These are phyloP conservation scores for Mucor mucedo DNA, from an alignment of 371 early-diverging fungal species.

Conservation along the genomic window DNA sequence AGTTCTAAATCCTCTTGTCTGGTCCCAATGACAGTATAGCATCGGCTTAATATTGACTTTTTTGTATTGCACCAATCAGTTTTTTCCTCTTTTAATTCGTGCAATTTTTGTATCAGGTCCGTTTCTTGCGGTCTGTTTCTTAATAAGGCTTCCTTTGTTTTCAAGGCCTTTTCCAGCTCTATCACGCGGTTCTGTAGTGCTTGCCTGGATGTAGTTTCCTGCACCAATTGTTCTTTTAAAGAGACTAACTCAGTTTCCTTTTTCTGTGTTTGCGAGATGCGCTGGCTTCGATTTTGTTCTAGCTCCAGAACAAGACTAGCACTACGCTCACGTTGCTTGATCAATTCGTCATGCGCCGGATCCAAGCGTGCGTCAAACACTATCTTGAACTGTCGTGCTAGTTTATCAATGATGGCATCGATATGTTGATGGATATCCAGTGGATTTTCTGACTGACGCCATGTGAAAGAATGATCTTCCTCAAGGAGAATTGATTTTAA, in stretches of 20 bases:
- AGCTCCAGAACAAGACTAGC: slow-evolving; percentile 14
- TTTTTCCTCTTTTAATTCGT: background rate
- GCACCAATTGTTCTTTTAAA: slow-evolving; percentile 2
- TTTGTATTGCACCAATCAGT: background rate
- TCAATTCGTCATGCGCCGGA: slow-evolving; percentile 3
- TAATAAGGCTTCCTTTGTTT: background rate
- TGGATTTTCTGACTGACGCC: background rate
- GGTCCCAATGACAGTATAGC: background rate
- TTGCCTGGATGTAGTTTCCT: slow-evolving; percentile 5
- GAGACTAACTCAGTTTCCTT: background rate
- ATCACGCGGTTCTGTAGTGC: slow-evolving; percentile 10
- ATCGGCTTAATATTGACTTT: background rate
- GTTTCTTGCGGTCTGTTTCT: background rate
- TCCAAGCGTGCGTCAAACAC: too few species aligned
- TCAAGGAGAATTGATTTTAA: background rate
- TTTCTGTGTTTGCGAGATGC: background rate
- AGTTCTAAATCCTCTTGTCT: background rate
- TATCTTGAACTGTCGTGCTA: background rate
- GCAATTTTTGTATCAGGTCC: too few species aligned
- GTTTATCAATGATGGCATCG: too few species aligned
- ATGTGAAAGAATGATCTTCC: background rate
- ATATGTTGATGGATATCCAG: background rate
- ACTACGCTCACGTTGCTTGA: slow-evolving; percentile 9
- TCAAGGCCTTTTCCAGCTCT: background rate
- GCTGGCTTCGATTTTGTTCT: background rate